Percentiles rank a stretch among this genome's conserved stretches.
Evolutionary conservation across 257 asterid species (phyloP).

Genomic region (Striga asiatica): DNA sequence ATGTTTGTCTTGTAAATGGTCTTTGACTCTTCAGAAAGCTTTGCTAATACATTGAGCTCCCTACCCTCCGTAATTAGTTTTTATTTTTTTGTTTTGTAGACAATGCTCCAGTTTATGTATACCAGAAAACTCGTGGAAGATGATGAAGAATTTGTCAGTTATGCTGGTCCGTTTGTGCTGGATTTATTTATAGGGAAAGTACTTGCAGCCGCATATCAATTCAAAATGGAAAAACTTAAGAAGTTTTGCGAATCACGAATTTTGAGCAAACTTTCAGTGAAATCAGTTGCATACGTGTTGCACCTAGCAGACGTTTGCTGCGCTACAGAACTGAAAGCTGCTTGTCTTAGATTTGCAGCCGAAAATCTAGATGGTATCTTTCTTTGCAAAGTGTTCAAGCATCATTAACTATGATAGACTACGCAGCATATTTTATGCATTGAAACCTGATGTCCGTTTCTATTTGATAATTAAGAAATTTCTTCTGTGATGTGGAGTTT

Average conservation of each 20-base stretch:
- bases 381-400: not conserved
- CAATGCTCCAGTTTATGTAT: slow-evolving; percentile 43
- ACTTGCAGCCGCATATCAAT: slow-evolving; percentile 46
- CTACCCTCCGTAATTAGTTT: no score
- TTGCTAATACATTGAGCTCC: no score
- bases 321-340: slow-evolving; percentile 39
- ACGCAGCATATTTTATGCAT: not conserved
- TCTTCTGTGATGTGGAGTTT: not conserved
- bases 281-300: slow-evolving; percentile 34
- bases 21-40: no score
- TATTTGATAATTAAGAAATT: not conserved
- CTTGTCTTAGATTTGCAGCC: slow-evolving; percentile 45
- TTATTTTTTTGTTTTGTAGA: slow-evolving; percentile 20
- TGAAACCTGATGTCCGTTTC: not conserved
- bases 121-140: slow-evolving; percentile 35
- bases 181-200: slow-evolving; percentile 18
- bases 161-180: slow-evolving; percentile 11
- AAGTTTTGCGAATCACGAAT: slow-evolving; percentile 39
- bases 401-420: not conserved
- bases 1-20: no score
- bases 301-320: slow-evolving; percentile 33
- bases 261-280: slow-evolving; percentile 33
- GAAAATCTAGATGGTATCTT: slow-evolving; percentile 36
- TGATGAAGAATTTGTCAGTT: slow-evolving; percentile 27
- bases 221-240: slow-evolving; percentile 35